These are phyloP conservation scores for Arthroderma uncinatum DNA, from an alignment of 2,329 filamentous ascomycete species.

Conservation along the genomic window DNA sequence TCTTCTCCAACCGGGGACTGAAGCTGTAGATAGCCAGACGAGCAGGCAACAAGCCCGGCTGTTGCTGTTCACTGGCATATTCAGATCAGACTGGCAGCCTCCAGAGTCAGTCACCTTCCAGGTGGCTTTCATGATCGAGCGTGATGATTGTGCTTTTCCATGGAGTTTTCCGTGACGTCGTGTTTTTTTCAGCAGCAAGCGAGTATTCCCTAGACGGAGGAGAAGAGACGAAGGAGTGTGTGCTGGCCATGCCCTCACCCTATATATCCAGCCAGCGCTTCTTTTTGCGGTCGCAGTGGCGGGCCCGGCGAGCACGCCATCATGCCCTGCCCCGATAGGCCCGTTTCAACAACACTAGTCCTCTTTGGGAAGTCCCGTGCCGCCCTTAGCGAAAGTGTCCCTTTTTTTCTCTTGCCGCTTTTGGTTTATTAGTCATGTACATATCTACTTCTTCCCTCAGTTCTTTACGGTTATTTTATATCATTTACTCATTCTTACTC, in stretches of 20 bases:
- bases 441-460: neutral
- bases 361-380: neutral
- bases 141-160: neutral
- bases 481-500: too few relatives aligned
- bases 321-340: neutral
- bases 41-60: neutral
- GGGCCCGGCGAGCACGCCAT: constrained; percentile 1
- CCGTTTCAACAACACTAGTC: constrained; percentile 2
- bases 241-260: neutral
- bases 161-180: neutral
- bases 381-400: neutral
- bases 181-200: neutral
- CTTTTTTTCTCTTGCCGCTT: neutral
- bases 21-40: constrained; percentile 18
- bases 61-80: neutral
- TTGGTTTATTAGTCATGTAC: neutral
- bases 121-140: neutral
- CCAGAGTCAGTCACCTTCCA: neutral
- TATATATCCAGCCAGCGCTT: neutral
- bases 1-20: constrained; percentile 53
- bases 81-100: neutral
- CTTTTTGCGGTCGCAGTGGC: neutral
- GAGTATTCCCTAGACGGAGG: neutral
- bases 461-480: too few relatives aligned
- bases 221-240: too few relatives aligned